These are phyloP conservation scores for Phytophthora pinifolia DNA, from an alignment of 352 stramenopile species.

Conservation along the genomic window DNA sequence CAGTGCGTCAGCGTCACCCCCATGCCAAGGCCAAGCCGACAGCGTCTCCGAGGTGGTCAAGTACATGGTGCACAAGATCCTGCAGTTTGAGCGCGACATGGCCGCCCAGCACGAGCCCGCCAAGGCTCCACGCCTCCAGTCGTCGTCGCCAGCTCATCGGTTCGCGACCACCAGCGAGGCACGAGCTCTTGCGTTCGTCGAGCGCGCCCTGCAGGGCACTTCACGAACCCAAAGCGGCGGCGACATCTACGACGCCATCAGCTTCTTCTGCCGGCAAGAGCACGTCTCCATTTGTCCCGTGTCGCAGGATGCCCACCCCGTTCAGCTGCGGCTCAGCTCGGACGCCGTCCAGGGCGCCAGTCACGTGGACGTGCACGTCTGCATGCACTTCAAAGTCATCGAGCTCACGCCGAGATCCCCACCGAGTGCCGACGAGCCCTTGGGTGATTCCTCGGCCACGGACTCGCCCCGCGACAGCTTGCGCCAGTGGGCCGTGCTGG, in stretches of 20 bases:
- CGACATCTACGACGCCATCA: slow-evolving; percentile 84
- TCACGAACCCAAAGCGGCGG: slow-evolving; percentile 74
- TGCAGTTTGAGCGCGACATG: slow-evolving; percentile 38
- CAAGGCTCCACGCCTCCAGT: slow-evolving; percentile 9
- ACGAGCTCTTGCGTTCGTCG: slow-evolving; percentile 62
- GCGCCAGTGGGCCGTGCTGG: slow-evolving; percentile 53
- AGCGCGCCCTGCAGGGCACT: slow-evolving; percentile 67
- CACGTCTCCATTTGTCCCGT: slow-evolving; percentile 66
- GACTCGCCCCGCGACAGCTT: slow-evolving; percentile 21
- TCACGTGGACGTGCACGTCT: slow-evolving; percentile 58
- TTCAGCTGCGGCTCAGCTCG: slow-evolving; percentile 36
- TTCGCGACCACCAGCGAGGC: slow-evolving; percentile 48
- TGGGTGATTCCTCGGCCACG: neutral
- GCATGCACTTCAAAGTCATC: slow-evolving; percentile 79
- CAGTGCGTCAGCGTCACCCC: too few relatives aligned
- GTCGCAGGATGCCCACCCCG: slow-evolving; percentile 60
- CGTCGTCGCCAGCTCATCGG: slow-evolving; percentile 34
- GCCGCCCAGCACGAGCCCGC: neutral
- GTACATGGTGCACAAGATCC: slow-evolving; percentile 51
- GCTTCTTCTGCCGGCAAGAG: slow-evolving; percentile 64
- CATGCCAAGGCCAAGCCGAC: too few relatives aligned
- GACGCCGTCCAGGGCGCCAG: slow-evolving; percentile 37
- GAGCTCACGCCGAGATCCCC: slow-evolving; percentile 39
- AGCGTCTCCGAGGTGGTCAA: slow-evolving; percentile 61
- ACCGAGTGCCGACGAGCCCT: too few relatives aligned